phyloP scores from a whole-genome alignment of 177 flowering plant genomes.

The Telopea speciosissima region DNA sequence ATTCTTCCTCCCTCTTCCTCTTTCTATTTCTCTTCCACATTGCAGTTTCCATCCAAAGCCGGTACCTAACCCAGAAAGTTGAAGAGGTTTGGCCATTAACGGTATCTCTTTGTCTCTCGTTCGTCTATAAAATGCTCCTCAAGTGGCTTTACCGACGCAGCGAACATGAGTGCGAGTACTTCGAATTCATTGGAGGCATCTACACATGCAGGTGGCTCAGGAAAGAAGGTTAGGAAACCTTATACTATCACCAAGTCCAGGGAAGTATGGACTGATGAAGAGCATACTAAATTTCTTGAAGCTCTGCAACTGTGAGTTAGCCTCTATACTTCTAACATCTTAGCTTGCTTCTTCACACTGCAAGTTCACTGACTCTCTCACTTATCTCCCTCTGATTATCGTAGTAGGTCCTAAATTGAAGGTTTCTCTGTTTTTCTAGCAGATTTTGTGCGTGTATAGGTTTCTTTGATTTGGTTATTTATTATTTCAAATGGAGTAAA shows the following conservation, averaged over 20 bases:
- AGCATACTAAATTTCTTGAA: slow-evolving; percentile 90
- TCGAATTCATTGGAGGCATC: slow-evolving; percentile 19
- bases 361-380: background rate
- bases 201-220: slow-evolving; percentile 31
- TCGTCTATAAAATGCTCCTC: slow-evolving; percentile 2
- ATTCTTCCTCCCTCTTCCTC: background rate
- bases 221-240: slow-evolving; percentile 73
- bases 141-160: background rate
- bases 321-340: no score
- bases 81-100: background rate
- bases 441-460: no score
- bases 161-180: slow-evolving; percentile 14
- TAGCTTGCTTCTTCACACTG: background rate
- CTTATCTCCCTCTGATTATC: background rate
- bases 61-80: background rate
- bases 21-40: background rate
- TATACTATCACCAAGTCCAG: slow-evolving; percentile 92
- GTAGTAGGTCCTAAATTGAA: background rate
- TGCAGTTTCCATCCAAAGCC: background rate
- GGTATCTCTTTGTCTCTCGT: background rate
- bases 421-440: no score
- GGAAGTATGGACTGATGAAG: slow-evolving; percentile 90
- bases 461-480: background rate
- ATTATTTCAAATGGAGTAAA: background rate
- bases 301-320: slow-evolving; percentile 66